Evolutionary conservation across 1,284 basidiomycete genomes (phyloP), one percentile per base, ranked within the genome.

Genomic region (Tylopilus sp.): DNA sequence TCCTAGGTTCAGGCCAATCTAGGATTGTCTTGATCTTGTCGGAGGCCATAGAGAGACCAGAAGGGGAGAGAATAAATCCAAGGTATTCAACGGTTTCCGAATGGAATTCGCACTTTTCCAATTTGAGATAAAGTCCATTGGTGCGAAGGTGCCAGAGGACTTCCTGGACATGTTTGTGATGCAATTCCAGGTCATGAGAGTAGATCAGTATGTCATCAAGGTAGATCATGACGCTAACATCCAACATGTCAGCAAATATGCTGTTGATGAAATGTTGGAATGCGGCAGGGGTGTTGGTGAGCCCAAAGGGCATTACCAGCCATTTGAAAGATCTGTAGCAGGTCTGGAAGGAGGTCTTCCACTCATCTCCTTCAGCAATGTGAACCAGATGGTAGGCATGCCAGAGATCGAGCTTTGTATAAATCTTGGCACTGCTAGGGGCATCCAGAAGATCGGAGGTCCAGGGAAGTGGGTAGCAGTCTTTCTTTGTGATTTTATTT

Each of bases 81-180:
- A 85, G 74, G n/a, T 80, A 85, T 6, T 80, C 74, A 3, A 73
- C 65, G 5, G 66, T 17, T 3, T 62, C 23, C 0, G 55, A 25
- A 34, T 74, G 55, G 61, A 78, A 82, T 25, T 75, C 59, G 42
- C 79, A 82, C 62, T 82, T 82, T 52, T 73, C 68, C 0, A 69
- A 37, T 45, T 82, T 80, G 23, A 64, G 13, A 14, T 64, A 72
- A 0, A 82, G 73, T 0, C 57, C 25, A 16, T 74, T 23, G 12
- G 16, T 13, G 12, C 25, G 29, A 21, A 58, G 39, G 4, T n/a
- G 21, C 13, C 8, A 8, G 29, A 59, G 41, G 31, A 59, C 57
- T 34, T 59, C 41, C 14, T 14, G 8, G 57, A 59, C 21, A n/a
- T 42, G 12, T 19, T 59, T 59, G 6, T n/a, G 10, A 16, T 53